These are phyloP conservation scores for Dictyostelium firmibasis DNA, from an alignment of 78 protist species.

Conservation along the genomic window DNA sequence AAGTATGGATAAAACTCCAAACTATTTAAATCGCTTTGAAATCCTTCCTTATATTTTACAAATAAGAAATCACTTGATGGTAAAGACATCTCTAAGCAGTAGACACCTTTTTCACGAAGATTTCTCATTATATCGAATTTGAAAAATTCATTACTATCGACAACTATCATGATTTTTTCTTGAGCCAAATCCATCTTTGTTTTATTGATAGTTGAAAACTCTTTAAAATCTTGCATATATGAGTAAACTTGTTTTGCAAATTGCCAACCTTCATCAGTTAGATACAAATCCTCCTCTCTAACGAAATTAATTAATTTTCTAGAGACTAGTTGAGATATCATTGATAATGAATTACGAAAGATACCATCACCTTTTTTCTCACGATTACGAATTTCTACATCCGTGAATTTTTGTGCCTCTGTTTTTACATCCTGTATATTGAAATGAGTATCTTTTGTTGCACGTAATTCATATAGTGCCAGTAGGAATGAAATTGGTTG, in stretches of 20 bases:
- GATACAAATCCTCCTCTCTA: neutral
- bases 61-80: constrained; percentile 26
- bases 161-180: neutral
- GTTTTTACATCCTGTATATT: neutral
- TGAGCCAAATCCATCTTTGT: neutral
- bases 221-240: neutral
- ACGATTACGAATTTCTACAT: neutral
- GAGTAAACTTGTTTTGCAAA: neutral
- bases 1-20: constrained; percentile 20
- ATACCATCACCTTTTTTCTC: neutral
- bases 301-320: neutral
- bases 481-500: neutral
- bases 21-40: neutral
- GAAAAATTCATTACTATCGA: constrained; percentile 8
- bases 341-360: neutral
- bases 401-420: neutral
- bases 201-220: neutral
- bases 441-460: neutral
- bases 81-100: neutral
- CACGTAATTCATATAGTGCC: neutral
- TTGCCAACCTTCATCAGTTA: neutral
- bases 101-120: neutral
- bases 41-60: neutral
- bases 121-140: neutral
- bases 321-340: neutral